Conservation (phyloP, 805 yeast genomes). For the Saccharomycopsis sp. region DNA sequence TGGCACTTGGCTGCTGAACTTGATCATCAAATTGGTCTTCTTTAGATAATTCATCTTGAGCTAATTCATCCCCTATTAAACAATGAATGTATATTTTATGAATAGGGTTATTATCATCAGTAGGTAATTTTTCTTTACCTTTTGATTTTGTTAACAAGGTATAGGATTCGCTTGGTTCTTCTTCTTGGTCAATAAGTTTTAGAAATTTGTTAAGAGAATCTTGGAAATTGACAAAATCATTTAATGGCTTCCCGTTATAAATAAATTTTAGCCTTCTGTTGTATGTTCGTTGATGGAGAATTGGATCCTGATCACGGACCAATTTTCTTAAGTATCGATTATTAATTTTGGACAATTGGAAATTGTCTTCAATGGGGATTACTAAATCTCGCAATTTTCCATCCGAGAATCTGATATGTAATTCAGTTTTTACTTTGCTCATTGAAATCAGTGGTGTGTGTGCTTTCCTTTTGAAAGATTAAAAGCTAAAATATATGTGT, state of each 20-base stretch:
- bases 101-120: slow-evolving; percentile 15
- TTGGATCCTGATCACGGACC: slow-evolving; percentile 32
- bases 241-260: slow-evolving; percentile 60
- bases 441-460: too few relatives aligned
- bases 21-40: slow-evolving; percentile 46
- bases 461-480: too few relatives aligned
- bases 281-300: slow-evolving; percentile 28
- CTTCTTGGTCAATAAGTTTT: slow-evolving; percentile 31
- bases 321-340: slow-evolving; percentile 35
- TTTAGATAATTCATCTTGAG: slow-evolving; percentile 40
- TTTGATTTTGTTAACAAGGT: too few relatives aligned
- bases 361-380: slow-evolving; percentile 29
- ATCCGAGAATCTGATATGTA: slow-evolving; percentile 39
- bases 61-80: slow-evolving; percentile 54
- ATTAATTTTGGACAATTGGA: slow-evolving; percentile 29
- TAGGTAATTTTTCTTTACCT: slow-evolving; percentile 15
- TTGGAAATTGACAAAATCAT: slow-evolving; percentile 47
- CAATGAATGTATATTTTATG: slow-evolving; percentile 53
- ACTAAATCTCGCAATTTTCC: slow-evolving; percentile 35
- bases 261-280: slow-evolving; percentile 56
- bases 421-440: slow-evolving; percentile 10
- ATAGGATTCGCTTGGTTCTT: not conserved
- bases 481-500: too few relatives aligned
- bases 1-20: slow-evolving; percentile 40
- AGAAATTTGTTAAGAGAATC: slow-evolving; percentile 37